Base-by-base conservation (phyloP, 495 filamentous ascomycete genomes). In the Hypoxylon crocopeplum region DNA sequence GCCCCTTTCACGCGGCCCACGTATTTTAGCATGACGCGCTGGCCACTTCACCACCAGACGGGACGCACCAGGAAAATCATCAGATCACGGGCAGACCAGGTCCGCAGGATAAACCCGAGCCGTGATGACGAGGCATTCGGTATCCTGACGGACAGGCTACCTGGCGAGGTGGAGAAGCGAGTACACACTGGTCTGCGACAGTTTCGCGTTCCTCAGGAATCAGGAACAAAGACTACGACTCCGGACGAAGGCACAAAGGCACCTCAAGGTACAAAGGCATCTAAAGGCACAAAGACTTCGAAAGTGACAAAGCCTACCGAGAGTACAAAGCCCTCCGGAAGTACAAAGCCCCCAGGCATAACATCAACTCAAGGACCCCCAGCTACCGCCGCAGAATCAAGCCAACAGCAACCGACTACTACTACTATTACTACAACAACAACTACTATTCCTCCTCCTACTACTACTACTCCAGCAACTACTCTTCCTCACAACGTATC, bases 1-100 rank as follows among this genome's bases (percentile, higher is more conserved):
- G 65, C 65, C 2, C 58, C 39, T 11, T 64, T 51, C 34, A 68
- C 62, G 7, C 54, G 68, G 10, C 19, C 15, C 5, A 7, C 40
- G 10, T 70, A 55, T 45, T 70, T 70, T 32, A 49, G 48, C 48
- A 66, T 70, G 68, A 52, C 25, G 45, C 68, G 68, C 30, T 70
- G 68, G 68, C 68, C 68, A 3, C 25, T 54, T 8, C 19, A 32
- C 11, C 59, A 53, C 33, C 60, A 67, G 8, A 32, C 12, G 19
- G 25, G 37, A 41, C 19, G 42, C 3, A 36, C 29, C 36, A 44
- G 24, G 12, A 29, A 60, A n/a, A 22, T 55, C 33, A 58, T 68
- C 52, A 21, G 11, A 1, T 16, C 29, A 19, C 61, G 68, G 5
- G 32, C 25, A 27, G 68, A 70, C 33, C 61, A 70, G 48, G 11